Base-by-base conservation (phyloP, 1,139 yeast genomes). In the Wickerhamiella pararugosa region DNA sequence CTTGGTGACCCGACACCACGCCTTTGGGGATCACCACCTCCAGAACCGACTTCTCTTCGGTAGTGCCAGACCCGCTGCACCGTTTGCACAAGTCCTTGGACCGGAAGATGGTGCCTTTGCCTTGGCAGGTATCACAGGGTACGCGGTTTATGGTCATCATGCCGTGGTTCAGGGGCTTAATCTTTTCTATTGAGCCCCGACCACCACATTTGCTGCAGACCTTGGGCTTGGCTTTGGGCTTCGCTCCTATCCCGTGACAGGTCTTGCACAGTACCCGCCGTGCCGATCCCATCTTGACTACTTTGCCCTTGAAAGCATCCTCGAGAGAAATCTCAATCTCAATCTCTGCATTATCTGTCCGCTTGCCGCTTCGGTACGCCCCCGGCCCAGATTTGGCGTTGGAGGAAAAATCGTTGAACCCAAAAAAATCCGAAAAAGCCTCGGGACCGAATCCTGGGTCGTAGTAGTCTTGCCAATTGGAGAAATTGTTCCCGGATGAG, bases 21-120 rank as follows among this genome's bases (percentile, higher is more conserved):
- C 98, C 97, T 39, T 75, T 75, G 6, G 75, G 75, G 29, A 90
- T 75, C 49, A 76, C 76, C 48, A 90, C 83, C 54, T 84, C 94
- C 47, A 86, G 62, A 15, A 80, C 72, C 55, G 82, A 79, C 28
- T 78, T 71, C 53, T 83, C 86, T 45, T 77, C 79, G 5, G 65
- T 63, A 5, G 74, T 66, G 32, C 78, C 73, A 4, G 63, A 61
- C 2, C 95, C 96, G 10, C 63, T 60, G 61, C 98, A 90, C 49
- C 68, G 68, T 53, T 76, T 80, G 65, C 98, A 90, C 47, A 69
- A 68, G 57, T 86, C 94, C 56, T 79, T 81, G 25, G 64, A 58
- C 44, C 78, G 69, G 52, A 69, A 72, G 3, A 71, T 64, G 35
- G 70, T 65, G 1, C 97, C 96, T 25, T 66, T 63, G 8, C 94